Evolutionary conservation across 2,329 filamentous ascomycete genomes (phyloP).

Genomic region (Fusarium transvaalense): DNA sequence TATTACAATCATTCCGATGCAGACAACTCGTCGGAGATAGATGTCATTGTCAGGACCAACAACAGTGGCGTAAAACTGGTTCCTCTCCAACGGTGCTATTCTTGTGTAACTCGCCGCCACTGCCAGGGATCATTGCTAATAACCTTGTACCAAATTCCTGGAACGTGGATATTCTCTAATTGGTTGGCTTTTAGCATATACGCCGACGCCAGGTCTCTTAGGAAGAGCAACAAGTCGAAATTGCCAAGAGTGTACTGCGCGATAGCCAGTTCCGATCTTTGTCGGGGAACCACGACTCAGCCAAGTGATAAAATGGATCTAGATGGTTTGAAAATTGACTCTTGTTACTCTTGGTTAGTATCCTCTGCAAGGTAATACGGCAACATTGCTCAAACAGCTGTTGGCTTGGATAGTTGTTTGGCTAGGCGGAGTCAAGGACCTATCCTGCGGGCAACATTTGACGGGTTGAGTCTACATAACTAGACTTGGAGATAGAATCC

Average conservation of each 20-base stretch:
- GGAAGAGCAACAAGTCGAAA: background rate
- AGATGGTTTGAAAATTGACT: background rate
- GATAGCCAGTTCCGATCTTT: background rate
- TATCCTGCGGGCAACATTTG: background rate
- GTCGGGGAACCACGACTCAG: background rate
- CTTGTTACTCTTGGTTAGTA: background rate
- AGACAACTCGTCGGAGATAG: constrained; percentile 12
- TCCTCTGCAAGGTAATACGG: background rate
- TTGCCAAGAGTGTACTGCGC: background rate
- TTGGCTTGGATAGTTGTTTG: background rate
- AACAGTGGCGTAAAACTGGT: constrained; percentile 15
- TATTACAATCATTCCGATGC: background rate
- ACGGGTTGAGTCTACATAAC: background rate
- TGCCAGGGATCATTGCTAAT: background rate
- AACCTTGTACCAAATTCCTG: background rate
- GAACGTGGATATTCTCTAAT: background rate
- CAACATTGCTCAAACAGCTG: background rate
- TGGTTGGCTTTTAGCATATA: background rate
- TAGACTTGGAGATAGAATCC: background rate
- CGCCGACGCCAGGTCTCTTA: no score
- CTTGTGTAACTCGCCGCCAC: background rate
- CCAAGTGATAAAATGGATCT: background rate
- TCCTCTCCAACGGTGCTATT: constrained; percentile 5
- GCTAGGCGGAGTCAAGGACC: background rate
- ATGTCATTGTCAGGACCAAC: constrained; percentile 5